Evolutionary conservation across 305 asterid species (phyloP).

Genomic region (Rubia occidens): DNA sequence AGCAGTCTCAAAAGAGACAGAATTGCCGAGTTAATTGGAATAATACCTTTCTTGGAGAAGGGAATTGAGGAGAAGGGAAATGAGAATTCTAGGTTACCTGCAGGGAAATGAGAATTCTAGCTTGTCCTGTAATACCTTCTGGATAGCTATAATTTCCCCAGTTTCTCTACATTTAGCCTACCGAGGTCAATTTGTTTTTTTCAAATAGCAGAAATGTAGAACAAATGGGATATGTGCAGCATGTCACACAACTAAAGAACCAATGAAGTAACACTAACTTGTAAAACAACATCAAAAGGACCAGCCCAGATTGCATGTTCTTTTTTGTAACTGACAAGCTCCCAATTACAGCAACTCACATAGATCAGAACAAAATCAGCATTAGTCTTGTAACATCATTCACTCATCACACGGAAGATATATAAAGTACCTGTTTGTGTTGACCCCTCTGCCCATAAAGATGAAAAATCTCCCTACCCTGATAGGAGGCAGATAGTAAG

Average conservation of each 20-base stretch:
- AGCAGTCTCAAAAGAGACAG: too few species aligned
- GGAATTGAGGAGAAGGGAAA: too few species aligned
- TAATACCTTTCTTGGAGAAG: too few species aligned
- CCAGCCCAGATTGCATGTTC: constrained; percentile 97
- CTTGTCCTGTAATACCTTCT: too few species aligned
- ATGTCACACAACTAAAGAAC: neutral
- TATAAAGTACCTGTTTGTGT: constrained; percentile 62
- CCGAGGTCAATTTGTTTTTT: too few species aligned
- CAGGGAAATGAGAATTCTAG: too few species aligned
- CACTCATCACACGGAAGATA: constrained; percentile 18
- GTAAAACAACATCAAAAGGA: constrained; percentile 84
- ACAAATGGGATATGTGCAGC: neutral
- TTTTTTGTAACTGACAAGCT: constrained; percentile 80
- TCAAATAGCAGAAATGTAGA: neutral
- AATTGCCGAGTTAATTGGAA: too few species aligned
- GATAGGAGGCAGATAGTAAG: too few species aligned
- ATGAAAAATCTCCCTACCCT: too few species aligned
- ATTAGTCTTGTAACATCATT: constrained; percentile 13
- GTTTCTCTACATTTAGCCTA: too few species aligned
- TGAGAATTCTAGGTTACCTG: too few species aligned
- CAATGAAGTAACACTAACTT: constrained; percentile 39
- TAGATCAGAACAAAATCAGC: constrained; percentile 1
- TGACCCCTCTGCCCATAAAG: constrained; percentile 66
- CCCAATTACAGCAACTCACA: constrained; percentile 29
- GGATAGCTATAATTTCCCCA: too few species aligned